A percentile compares a stretch with the other conserved stretches of the same genome.
Evolutionary conservation across 2,329 filamentous ascomycete species (phyloP).

Genomic region (Monosporascus sp.): DNA sequence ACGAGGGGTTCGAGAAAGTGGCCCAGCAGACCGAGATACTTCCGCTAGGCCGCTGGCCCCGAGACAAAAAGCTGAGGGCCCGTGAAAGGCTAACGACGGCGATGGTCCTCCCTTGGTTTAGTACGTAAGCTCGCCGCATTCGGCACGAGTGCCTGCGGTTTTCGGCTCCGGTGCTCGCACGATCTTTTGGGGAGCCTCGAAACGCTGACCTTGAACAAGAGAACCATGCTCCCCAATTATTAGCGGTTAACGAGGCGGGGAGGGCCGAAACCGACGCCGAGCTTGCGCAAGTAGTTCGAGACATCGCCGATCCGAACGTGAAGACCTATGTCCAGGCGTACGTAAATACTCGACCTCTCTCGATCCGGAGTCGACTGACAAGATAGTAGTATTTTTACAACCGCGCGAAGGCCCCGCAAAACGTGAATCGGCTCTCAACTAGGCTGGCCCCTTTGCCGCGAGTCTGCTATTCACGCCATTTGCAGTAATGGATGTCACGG

Average conservation of each 20-base stretch:
- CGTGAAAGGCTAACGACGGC: slow-evolving; percentile 32
- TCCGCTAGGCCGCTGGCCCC: slow-evolving; percentile 34
- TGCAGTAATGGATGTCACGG: not conserved
- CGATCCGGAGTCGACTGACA: slow-evolving; percentile 2
- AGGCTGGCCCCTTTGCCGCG: not conserved
- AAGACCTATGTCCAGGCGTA: slow-evolving; percentile 22
- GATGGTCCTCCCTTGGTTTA: slow-evolving; percentile 28
- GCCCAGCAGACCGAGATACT: slow-evolving; percentile 36
- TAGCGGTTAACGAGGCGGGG: not conserved
- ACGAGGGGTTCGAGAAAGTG: slow-evolving; percentile 35
- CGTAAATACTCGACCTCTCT: slow-evolving; percentile 2
- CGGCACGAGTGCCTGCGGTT: not conserved
- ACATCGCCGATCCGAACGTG: not conserved
- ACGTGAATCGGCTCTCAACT: not conserved
- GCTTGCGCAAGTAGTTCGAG: not conserved
- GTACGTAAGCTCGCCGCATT: slow-evolving; percentile 21
- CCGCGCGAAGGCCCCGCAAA: slow-evolving; percentile 22
- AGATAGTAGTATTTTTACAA: slow-evolving; percentile 20
- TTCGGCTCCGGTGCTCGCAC: not conserved
- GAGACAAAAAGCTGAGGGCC: slow-evolving; percentile 32
- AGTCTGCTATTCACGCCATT: not conserved
- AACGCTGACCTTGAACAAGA: not conserved
- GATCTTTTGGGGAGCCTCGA: not conserved
- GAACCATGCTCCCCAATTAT: not conserved
- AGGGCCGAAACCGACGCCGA: not conserved